Percentiles rank a stretch among this genome's conserved stretches.
These are phyloP conservation scores for Candida arabinofermentans DNA, from an alignment of 805 yeast genomes.

Conservation along the genomic window DNA sequence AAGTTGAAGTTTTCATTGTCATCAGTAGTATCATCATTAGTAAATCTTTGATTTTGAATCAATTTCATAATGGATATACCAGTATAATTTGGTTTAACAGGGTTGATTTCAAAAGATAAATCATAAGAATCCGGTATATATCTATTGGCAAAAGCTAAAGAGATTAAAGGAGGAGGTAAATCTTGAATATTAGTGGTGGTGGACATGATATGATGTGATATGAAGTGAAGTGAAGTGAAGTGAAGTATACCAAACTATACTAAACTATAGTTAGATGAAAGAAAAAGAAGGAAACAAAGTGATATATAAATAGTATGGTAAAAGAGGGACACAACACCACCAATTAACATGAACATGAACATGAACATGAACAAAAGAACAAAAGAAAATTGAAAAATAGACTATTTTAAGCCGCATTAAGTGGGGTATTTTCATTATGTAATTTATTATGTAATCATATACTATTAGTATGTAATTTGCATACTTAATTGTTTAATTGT, in stretches of 20 bases:
- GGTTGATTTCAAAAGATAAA: conserved; percentile 33
- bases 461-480: too few species aligned
- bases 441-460: too few species aligned
- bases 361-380: neutral
- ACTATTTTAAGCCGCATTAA: too few species aligned
- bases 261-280: too few species aligned
- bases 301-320: neutral
- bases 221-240: neutral
- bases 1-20: conserved; percentile 19
- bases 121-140: conserved; percentile 37
- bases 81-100: conserved; percentile 41
- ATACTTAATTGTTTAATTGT: too few species aligned
- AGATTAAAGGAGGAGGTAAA: conserved; percentile 13
- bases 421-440: too few species aligned
- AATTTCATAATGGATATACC: conserved; percentile 37
- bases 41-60: conserved; percentile 20
- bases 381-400: too few species aligned
- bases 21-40: conserved; percentile 5
- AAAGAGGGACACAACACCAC: too few species aligned
- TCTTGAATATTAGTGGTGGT: neutral
- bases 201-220: conserved; percentile 1
- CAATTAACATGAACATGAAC: too few species aligned
- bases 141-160: conserved; percentile 32
- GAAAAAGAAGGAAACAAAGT: too few species aligned
- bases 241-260: too few species aligned